Evolutionary conservation across 2,329 filamentous ascomycete genomes (phyloP).

Genomic region (Bipolaris victoriae): DNA sequence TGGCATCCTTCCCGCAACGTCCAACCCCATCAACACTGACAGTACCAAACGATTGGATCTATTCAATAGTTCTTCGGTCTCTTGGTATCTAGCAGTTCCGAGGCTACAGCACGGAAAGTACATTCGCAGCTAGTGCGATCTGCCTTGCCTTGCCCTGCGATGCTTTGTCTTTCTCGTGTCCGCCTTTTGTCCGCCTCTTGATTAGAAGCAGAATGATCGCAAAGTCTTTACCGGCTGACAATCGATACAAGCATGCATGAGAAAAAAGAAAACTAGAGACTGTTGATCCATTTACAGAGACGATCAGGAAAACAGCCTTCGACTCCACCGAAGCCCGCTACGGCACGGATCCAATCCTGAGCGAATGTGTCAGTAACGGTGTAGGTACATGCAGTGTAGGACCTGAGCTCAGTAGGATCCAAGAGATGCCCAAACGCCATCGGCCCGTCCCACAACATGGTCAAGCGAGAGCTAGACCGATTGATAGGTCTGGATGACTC

Average conservation of each 20-base stretch:
- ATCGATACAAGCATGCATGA: conserved; percentile 10
- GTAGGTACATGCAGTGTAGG: conserved; percentile 1
- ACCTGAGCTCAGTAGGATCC: neutral
- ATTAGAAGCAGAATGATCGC: neutral
- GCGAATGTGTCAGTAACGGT: neutral
- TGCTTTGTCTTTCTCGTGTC: neutral
- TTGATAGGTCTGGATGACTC: neutral
- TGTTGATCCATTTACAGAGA: conserved; percentile 3
- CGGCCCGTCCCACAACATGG: conserved; percentile 20
- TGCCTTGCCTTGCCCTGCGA: neutral
- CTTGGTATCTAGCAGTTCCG: neutral
- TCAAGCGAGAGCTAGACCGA: conserved; percentile 7
- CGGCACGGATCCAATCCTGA: conserved; percentile 5
- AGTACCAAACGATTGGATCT: neutral
- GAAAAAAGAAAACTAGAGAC: neutral
- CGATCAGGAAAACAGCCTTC: neutral
- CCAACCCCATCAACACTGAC: neutral
- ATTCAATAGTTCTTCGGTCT: neutral
- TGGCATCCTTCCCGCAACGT: conserved; percentile 2
- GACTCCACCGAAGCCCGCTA: neutral
- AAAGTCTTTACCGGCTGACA: conserved; percentile 6
- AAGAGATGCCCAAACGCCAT: neutral
- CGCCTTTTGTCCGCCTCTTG: neutral
- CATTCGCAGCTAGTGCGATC: conserved; percentile 15
- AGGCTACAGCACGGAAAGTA: conserved; percentile 13